A percentile compares a stretch with the other conserved stretches of the same genome.
These are phyloP conservation scores for Termitomyces bulborhizus DNA, from an alignment of 768 basidiomycete genomes.

Conservation along the genomic window DNA sequence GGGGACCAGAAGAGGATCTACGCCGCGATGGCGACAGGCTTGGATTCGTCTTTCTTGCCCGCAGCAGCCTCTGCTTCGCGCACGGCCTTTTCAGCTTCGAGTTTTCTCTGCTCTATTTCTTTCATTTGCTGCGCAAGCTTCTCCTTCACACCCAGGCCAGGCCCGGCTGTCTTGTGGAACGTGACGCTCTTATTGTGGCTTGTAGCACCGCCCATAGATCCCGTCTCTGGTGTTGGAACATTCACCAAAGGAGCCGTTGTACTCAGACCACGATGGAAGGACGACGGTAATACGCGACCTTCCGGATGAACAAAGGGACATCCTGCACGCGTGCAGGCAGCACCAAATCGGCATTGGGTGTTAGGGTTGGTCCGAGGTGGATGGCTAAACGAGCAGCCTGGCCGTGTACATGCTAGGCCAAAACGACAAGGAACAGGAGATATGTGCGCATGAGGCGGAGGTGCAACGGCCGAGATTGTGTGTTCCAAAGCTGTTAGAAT, in stretches of 20 bases:
- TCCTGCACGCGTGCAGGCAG: slow-evolving; percentile 76
- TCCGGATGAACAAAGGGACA: slow-evolving; percentile 93
- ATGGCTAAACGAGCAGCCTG: slow-evolving; percentile 64
- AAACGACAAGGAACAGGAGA: slow-evolving; percentile 55
- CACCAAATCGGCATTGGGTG: slow-evolving; percentile 75
- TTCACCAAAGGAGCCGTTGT: slow-evolving; percentile 54
- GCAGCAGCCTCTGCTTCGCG: slow-evolving; percentile 57
- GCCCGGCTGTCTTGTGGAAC: slow-evolving; percentile 48
- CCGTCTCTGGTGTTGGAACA: slow-evolving; percentile 57
- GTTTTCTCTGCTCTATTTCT: slow-evolving; percentile 63
- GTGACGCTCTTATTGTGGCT: slow-evolving; percentile 68
- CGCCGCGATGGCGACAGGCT: slow-evolving; percentile 41
- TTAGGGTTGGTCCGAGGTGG: slow-evolving; percentile 33
- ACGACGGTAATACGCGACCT: slow-evolving; percentile 70
- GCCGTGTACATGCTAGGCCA: slow-evolving; percentile 64
- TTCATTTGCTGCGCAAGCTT: slow-evolving; percentile 46
- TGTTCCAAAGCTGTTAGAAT: slow-evolving; percentile 27
- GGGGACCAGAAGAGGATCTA: slow-evolving; percentile 13
- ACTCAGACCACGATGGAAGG: slow-evolving; percentile 76
- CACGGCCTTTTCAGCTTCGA: slow-evolving; percentile 57
- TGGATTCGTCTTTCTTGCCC: slow-evolving; percentile 56
- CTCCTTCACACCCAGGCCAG: slow-evolving; percentile 36
- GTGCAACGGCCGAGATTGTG: slow-evolving; percentile 28
- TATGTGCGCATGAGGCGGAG: slow-evolving; percentile 23
- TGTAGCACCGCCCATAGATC: slow-evolving; percentile 48